Evolutionary conservation across 129 eudicot genomes (phyloP), one percentile per base, ranked within the genome.

Genomic region (Smallanthus sonchifolius): DNA sequence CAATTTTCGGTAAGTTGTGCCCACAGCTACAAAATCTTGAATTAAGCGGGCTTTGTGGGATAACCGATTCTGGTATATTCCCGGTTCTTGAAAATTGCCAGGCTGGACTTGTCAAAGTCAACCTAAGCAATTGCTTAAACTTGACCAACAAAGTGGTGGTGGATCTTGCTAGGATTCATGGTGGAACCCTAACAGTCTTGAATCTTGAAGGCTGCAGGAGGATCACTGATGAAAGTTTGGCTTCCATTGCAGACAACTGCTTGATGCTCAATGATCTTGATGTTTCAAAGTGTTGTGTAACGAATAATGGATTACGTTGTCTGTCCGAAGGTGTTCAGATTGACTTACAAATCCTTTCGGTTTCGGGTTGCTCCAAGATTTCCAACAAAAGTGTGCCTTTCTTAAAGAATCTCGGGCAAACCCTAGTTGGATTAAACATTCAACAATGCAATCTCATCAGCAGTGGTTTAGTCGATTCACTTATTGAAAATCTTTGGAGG

Each of bases 171-270:
- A 73, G 77, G 82, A 74, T 80, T 42, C 99, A 91, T 52, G 91
- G 99, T 4, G 91, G 37, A 80, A 84, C 96, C 72, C 88, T 95
- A 28, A 83, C 87, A 73, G 56, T 77, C 43, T 62, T 95, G 62
- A 95, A 87, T 83, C 90, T 95, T 40, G 97, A 95, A 75, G 99
- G 94, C 17, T 90, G 96, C 84, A 69, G 78, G 77, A 85, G 77
- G 81, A 65, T 95, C 28, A 86, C 94, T 0, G 99, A 95, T 73
- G 87, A 83, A 63, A 85, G 91, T 73, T 69, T 95, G 66, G 72
- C 60, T 1, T 85, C 90, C 10, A 78, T 95, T 71, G 88, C 97
- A 3, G 79, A 77, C 6, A 85, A 56, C 73, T 91, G 96, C 74
- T 64, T 73, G 3, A 77, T 87, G 43, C 90, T 95, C 30, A 79